These are phyloP conservation scores for Lizanozyma gosingica DNA, from an alignment of 1,139 yeast species.

Conservation along the genomic window DNA sequence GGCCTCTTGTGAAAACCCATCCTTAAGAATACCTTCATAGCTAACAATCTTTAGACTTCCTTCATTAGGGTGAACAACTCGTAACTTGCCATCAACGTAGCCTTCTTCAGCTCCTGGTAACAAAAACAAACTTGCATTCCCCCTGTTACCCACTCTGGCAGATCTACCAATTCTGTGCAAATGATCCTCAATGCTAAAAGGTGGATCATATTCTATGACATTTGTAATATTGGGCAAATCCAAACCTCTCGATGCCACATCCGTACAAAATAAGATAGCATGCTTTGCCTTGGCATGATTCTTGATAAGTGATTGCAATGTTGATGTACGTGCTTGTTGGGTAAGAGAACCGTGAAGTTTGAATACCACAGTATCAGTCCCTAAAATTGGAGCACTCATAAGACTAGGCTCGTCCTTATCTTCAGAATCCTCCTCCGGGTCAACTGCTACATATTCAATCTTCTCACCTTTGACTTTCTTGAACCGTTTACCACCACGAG, in stretches of 20 bases:
- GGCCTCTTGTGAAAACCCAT: conserved; percentile 46
- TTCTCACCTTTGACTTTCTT: conserved; percentile 9
- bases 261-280: conserved; percentile 72
- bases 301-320: conserved; percentile 58
- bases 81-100: conserved; percentile 50
- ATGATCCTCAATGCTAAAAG: conserved; percentile 63
- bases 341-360: conserved; percentile 86
- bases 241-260: conserved; percentile 67
- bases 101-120: conserved; percentile 86
- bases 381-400: conserved; percentile 46
- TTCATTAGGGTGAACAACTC: conserved; percentile 53
- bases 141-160: conserved; percentile 62
- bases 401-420: conserved; percentile 26
- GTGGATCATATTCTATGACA: conserved; percentile 63
- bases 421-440: conserved; percentile 15
- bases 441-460: conserved; percentile 11
- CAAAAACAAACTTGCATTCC: conserved; percentile 63
- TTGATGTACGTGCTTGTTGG: conserved; percentile 73
- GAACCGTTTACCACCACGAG: conserved; percentile 39
- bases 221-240: conserved; percentile 60
- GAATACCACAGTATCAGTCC: conserved; percentile 43
- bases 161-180: conserved; percentile 68
- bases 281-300: conserved; percentile 33
- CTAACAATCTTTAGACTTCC: conserved; percentile 25
- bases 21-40: conserved; percentile 46